phyloP scores from a whole-genome alignment of 2,329 filamentous ascomycete genomes.

The Penicillium nordicum region DNA sequence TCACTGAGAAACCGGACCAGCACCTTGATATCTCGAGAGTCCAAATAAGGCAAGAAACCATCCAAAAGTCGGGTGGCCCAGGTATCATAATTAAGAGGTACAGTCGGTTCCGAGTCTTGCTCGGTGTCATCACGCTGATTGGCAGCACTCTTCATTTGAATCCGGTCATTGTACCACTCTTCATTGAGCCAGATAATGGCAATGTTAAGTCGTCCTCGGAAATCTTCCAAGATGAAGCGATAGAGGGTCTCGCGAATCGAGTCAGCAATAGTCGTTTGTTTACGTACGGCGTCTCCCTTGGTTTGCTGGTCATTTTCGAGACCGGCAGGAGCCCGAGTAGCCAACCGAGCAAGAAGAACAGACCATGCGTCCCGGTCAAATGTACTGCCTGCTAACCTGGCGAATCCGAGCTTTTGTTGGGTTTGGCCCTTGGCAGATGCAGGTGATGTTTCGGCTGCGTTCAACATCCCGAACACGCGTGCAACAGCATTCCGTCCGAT shows the following conservation, averaged over 20 bases:
- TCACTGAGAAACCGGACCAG: constrained; percentile 89
- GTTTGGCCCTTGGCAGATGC: constrained; percentile 49
- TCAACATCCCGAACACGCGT: constrained; percentile 75
- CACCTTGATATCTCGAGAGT: constrained; percentile 76
- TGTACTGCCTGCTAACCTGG: constrained; percentile 75
- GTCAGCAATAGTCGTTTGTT: constrained; percentile 48
- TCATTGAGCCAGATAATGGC: constrained; percentile 94
- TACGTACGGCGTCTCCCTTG: constrained; percentile 27
- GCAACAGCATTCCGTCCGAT: constrained; percentile 71
- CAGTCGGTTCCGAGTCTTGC: constrained; percentile 43
- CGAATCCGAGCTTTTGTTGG: constrained; percentile 67
- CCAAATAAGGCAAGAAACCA: constrained; percentile 85
- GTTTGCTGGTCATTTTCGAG: constrained; percentile 52
- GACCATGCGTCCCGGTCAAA: constrained; percentile 89
- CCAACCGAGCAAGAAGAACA: constrained; percentile 78
- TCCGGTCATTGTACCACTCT: constrained; percentile 92
- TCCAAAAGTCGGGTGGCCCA: constrained; percentile 81
- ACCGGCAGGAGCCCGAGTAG: constrained; percentile 71
- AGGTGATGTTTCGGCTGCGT: constrained; percentile 64
- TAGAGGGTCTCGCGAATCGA: constrained; percentile 77
- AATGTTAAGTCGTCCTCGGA: constrained; percentile 80
- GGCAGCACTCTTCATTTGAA: constrained; percentile 49
- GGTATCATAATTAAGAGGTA: constrained; percentile 65
- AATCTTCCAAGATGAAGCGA: constrained; percentile 85
- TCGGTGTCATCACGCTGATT: constrained; percentile 43